Conservation (phyloP, 2,329 filamentous ascomycete species). For the Sclerotinia borealis region DNA sequence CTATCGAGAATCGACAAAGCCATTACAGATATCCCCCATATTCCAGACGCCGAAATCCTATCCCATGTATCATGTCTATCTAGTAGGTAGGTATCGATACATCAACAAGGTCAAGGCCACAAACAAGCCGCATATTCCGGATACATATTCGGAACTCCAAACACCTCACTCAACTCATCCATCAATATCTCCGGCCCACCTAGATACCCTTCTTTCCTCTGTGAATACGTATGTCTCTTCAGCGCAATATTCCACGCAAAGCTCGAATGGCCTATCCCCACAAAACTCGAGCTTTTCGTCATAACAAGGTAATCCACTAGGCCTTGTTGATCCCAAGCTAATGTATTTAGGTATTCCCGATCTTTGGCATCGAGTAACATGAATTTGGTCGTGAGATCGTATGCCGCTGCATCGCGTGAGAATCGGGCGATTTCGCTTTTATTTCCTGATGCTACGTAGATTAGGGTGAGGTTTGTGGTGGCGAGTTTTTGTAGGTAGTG, state of each 20-base stretch:
- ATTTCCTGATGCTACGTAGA: constrained; percentile 42
- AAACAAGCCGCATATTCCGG: constrained; percentile 24
- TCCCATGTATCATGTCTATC: too few relatives aligned
- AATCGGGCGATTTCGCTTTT: constrained; percentile 35
- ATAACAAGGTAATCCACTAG: constrained; percentile 46
- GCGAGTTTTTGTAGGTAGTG: constrained; percentile 34
- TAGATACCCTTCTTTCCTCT: constrained; percentile 16
- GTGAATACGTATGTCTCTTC: constrained; percentile 20
- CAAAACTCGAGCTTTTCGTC: constrained; percentile 37
- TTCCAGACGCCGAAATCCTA: too few relatives aligned
- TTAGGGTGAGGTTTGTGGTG: constrained; percentile 26
- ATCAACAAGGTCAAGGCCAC: constrained; percentile 26
- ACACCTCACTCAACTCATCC: constrained; percentile 27
- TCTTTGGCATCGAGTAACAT: constrained; percentile 37
- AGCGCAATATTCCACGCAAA: constrained; percentile 43
- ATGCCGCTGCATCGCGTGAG: constrained; percentile 30
- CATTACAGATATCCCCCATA: too few relatives aligned
- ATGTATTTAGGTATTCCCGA: constrained; percentile 27
- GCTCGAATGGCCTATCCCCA: constrained; percentile 39
- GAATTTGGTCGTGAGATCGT: constrained; percentile 36
- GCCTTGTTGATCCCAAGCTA: constrained; percentile 43
- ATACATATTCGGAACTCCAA: constrained; percentile 19
- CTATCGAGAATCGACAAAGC: too few relatives aligned
- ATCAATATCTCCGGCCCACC: constrained; percentile 22
- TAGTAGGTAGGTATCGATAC: too few relatives aligned